Base-by-base conservation (phyloP, 2,329 filamentous ascomycete species). In the Trichoderma sp. region DNA sequence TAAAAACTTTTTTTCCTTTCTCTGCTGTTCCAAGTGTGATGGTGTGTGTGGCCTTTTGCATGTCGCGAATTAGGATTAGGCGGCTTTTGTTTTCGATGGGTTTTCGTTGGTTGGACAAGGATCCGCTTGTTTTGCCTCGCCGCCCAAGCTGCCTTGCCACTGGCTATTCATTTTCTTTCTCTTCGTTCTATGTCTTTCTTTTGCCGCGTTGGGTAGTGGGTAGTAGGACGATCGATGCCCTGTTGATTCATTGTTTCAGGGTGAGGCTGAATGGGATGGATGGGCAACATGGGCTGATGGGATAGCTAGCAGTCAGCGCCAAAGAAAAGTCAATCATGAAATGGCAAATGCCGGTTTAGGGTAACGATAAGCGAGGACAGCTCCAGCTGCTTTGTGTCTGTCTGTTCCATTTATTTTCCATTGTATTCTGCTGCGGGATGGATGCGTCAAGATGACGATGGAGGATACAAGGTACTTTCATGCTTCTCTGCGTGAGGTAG, bases 381-480 rank as follows among this genome's bases (percentile, higher is more conserved):
- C n/a, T 53, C n/a, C n/a, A 41, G 41, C 41, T 45, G 41, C 21
- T 56, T 24, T 56, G 50, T 56, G 21, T 56, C 45, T 56, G 21
- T 56, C 45, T 53, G 45, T 53, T 53, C 50, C 50, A 14, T 56
- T 56, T 24, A 8, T 11, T 14, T 29, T 18, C 33, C 8, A 27
- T 45, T 21, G 33, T 59, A n/a, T 50, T 68, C 14, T n/a, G 5
- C 16, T 7, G n/a, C 3, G 16, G 18, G 14, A 24, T 14, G 65
- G 59, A 12, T 74, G 71, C 71, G 71, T 74, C 71, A 74, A 74
- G 45, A 74, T 74, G 71, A 74, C 71, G 71, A 74, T 59, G 50
- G 62, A 66, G 31, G 71, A 45, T 45, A n/a, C 45, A 18, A 21
- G 24, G 63, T 27, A 41, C 64, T 33, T 56, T 1, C 16, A 38